phyloP scores from a whole-genome alignment of 2,329 filamentous ascomycete genomes.

The Neonectria sp. region DNA sequence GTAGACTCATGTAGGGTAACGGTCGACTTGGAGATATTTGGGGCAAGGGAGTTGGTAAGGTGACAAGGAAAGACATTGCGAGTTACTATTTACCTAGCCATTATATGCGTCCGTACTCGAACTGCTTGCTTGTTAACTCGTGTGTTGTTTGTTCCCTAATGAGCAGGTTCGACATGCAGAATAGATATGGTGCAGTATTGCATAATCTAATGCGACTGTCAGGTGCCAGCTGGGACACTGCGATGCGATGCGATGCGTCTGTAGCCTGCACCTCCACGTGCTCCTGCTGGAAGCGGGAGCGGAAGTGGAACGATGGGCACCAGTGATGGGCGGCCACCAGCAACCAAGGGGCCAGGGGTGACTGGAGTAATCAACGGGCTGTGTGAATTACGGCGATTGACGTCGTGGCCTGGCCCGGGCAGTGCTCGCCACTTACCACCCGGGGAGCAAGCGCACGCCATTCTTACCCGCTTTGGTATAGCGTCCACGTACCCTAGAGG shows the following conservation, averaged over 20 bases:
- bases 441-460: background rate
- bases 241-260: background rate
- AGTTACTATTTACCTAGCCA: background rate
- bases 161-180: background rate
- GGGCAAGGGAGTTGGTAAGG: background rate
- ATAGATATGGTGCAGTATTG: background rate
- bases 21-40: background rate
- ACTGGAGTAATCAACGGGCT: constrained; percentile 8
- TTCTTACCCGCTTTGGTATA: constrained; percentile 14
- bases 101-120: background rate
- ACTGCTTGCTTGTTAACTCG: background rate
- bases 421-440: constrained; percentile 11
- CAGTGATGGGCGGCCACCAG: background rate
- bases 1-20: background rate
- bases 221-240: background rate
- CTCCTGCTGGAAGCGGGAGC: background rate
- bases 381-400: constrained; percentile 19
- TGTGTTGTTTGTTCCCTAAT: too few species aligned
- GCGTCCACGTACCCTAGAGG: background rate
- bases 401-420: constrained; percentile 12
- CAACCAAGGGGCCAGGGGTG: constrained; percentile 1
- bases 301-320: background rate
- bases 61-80: background rate
- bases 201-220: background rate
- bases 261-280: background rate